Percentiles rank a stretch among this genome's conserved stretches.
phyloP scores from a whole-genome alignment of 129 eudicot genomes.

The Glebionis coronaria region DNA sequence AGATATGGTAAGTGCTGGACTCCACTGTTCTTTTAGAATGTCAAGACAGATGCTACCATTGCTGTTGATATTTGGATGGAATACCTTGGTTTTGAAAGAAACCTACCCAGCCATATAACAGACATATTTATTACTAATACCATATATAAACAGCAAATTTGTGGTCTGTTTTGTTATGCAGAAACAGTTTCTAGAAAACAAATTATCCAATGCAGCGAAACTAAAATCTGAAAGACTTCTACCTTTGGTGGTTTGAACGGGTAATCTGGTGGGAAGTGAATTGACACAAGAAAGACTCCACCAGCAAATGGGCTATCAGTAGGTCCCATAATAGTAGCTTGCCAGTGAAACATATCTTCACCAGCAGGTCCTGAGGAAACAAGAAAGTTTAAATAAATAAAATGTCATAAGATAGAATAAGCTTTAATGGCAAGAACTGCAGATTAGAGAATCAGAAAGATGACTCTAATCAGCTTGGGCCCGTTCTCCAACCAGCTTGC shows the following conservation, averaged over 20 bases:
- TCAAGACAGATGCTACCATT: conserved; percentile 85
- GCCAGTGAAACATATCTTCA: conserved; percentile 88
- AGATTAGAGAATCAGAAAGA: not conserved
- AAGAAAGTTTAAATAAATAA: not conserved
- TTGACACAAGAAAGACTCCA: conserved; percentile 66
- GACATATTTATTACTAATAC: not conserved
- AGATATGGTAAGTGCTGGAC: conserved; percentile 81
- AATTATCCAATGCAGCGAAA: not conserved
- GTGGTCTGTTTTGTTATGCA: not conserved
- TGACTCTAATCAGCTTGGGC: not conserved
- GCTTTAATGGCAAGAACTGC: not conserved
- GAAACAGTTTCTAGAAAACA: not conserved
- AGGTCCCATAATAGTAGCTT: conserved; percentile 89
- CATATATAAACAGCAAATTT: not conserved
- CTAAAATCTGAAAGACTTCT: not conserved
- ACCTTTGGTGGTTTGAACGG: conserved; percentile 92
- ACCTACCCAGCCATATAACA: conserved; percentile 40
- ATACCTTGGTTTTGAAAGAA: conserved; percentile 75
- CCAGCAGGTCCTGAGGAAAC: conserved; percentile 64
- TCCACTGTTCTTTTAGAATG: conserved; percentile 84
- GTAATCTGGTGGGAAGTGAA: conserved; percentile 84
- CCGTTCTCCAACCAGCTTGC: too few relatives aligned
- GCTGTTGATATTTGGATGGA: conserved; percentile 77
- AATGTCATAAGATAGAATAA: not conserved
- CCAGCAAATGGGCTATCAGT: conserved; percentile 75